These are phyloP conservation scores for Populus simonii DNA, from an alignment of 345 rosid genomes.

Conservation along the genomic window DNA sequence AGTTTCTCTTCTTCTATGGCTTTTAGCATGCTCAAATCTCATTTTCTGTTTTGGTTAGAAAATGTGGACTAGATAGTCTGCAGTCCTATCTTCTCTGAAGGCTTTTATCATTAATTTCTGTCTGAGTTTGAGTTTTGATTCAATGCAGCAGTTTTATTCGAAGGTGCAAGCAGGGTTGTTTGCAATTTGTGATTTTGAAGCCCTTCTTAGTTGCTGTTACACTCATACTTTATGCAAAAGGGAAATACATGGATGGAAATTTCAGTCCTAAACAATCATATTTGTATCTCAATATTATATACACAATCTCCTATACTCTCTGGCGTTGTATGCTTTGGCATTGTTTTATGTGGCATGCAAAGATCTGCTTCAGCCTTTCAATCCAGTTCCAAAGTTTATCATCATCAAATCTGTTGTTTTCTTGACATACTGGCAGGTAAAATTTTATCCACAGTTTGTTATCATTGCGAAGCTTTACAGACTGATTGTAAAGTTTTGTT, in stretches of 20 bases:
- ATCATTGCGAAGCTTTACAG: background rate
- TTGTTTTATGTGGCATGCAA: conserved; percentile 94
- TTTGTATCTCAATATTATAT: conserved; percentile 87
- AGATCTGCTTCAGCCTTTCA: conserved; percentile 97
- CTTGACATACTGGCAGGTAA: conserved; percentile 98
- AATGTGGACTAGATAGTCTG: background rate
- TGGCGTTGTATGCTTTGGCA: conserved; percentile 83
- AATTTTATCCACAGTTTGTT: background rate
- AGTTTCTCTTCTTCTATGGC: conserved; percentile 24
- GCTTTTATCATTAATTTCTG: background rate
- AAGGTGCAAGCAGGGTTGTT: conserved; percentile 97
- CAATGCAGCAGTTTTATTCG: conserved; percentile 81
- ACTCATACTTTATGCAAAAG: conserved; percentile 84
- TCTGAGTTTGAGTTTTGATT: conserved; percentile 4
- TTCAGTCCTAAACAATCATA: conserved; percentile 85
- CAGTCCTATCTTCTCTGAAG: background rate
- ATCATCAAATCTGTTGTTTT: conserved; percentile 96
- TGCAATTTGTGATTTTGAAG: conserved; percentile 96
- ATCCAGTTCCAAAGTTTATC: conserved; percentile 95
- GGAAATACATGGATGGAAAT: conserved; percentile 94
- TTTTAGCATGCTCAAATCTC: background rate
- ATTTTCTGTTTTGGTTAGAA: background rate
- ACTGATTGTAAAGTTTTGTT: background rate
- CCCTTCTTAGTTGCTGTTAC: conserved; percentile 88
- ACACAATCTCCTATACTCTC: conserved; percentile 69